Conservation (phyloP, 208 protist species). For the Vickermania spadyakhi region DNA sequence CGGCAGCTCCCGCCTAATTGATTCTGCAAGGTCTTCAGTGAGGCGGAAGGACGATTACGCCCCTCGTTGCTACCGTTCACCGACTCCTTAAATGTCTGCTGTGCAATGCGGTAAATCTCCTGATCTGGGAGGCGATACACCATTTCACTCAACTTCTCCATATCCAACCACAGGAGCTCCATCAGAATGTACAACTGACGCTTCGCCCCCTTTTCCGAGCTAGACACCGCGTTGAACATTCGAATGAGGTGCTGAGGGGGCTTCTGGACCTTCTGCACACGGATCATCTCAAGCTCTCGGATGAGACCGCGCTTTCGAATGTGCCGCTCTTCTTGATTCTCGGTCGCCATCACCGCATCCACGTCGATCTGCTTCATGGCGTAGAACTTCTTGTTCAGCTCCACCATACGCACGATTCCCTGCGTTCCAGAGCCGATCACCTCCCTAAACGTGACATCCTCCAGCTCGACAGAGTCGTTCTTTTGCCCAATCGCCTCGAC, state of each 20-base stretch:
- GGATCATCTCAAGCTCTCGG: slow-evolving; percentile 83
- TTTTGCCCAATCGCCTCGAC: slow-evolving; percentile 53
- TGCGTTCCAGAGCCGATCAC: slow-evolving; percentile 71
- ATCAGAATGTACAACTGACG: slow-evolving; percentile 68
- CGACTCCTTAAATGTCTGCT: slow-evolving; percentile 60
- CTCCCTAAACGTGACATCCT: slow-evolving; percentile 46
- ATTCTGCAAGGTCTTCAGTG: slow-evolving; percentile 26
- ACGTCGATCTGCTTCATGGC: slow-evolving; percentile 81
- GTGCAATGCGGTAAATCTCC: slow-evolving; percentile 56
- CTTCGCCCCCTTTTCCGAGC: slow-evolving; percentile 27
- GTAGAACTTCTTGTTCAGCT: slow-evolving; percentile 63
- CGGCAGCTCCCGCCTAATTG: slow-evolving; percentile 34
- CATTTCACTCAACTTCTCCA: slow-evolving; percentile 74
- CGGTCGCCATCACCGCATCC: slow-evolving; percentile 55
- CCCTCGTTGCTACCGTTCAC: slow-evolving; percentile 11
- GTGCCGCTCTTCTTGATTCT: slow-evolving; percentile 66
- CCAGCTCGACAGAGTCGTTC: slow-evolving; percentile 65
- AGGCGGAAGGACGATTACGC: slow-evolving; percentile 10
- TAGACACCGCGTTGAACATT: slow-evolving; percentile 77
- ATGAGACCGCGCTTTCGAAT: slow-evolving; percentile 75
- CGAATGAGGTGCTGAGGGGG: slow-evolving; percentile 60
- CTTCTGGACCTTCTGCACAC: slow-evolving; percentile 28
- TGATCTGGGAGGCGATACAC: slow-evolving; percentile 52
- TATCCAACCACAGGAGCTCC: slow-evolving; percentile 77
- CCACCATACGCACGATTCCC: slow-evolving; percentile 70